phyloP scores from a whole-genome alignment of 805 yeast species.

The Ogataea kodamae region DNA sequence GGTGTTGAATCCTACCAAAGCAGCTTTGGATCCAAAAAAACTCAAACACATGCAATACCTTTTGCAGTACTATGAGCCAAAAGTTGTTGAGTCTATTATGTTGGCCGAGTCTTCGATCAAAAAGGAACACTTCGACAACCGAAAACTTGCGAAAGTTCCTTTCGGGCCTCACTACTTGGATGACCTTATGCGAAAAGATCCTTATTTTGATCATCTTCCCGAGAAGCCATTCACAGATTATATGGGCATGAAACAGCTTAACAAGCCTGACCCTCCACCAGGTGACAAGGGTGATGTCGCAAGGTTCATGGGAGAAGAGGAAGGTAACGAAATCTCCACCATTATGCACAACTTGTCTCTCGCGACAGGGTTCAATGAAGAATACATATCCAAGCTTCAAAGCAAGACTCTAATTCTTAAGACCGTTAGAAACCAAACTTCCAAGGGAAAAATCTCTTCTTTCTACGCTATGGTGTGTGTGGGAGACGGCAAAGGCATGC shows the following conservation, averaged over 20 bases:
- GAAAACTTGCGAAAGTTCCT: constrained; percentile 40
- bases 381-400: constrained; percentile 56
- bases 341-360: constrained; percentile 40
- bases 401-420: constrained; percentile 70
- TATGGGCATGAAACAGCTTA: constrained; percentile 23
- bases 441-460: constrained; percentile 83
- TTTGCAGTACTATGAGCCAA: constrained; percentile 76
- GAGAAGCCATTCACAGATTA: constrained; percentile 19
- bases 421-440: constrained; percentile 85
- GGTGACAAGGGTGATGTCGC: constrained; percentile 25
- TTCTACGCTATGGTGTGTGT: constrained; percentile 83
- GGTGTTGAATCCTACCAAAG: constrained; percentile 4
- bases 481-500: constrained; percentile 90
- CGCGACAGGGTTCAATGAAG: constrained; percentile 63
- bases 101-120: constrained; percentile 73
- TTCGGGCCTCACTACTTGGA: constrained; percentile 71
- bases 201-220: constrained; percentile 65
- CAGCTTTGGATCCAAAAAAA: constrained; percentile 24
- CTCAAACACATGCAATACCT: constrained; percentile 51
- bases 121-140: constrained; percentile 55
- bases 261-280: constrained; percentile 18
- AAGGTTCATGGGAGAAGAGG: constrained; percentile 20
- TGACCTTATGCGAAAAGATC: constrained; percentile 69
- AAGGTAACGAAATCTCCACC: constrained; percentile 19
- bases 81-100: constrained; percentile 74